Conservation (phyloP, 257 asterid species). For the Nyctanthes arbortristis region DNA sequence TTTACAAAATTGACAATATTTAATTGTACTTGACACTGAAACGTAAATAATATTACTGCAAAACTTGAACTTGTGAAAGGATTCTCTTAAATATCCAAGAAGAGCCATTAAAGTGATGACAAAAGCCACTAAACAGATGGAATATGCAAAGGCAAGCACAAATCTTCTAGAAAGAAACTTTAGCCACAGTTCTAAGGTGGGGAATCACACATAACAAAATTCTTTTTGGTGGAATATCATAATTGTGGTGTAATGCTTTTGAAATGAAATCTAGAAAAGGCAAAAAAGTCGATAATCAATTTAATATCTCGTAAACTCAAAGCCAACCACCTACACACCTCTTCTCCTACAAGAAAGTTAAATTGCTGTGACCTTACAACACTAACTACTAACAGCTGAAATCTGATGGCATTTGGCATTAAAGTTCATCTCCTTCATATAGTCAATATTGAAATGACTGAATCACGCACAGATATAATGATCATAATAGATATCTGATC, state of each 20-base stretch:
- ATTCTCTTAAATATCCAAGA: neutral
- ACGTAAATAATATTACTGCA: neutral
- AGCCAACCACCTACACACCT: neutral
- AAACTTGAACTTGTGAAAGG: neutral
- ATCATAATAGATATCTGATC: neutral
- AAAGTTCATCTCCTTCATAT: neutral
- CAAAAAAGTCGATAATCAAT: neutral
- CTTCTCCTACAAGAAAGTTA: neutral
- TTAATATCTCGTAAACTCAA: neutral
- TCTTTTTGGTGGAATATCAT: neutral
- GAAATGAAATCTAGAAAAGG: neutral
- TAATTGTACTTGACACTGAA: neutral
- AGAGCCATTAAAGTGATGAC: neutral
- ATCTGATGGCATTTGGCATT: neutral
- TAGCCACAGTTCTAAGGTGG: neutral
- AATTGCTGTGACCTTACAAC: neutral
- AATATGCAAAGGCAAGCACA: neutral
- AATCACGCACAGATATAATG: neutral
- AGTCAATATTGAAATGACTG: neutral
- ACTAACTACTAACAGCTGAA: neutral
- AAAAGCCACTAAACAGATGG: no score
- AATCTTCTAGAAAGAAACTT: neutral
- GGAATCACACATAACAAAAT: neutral
- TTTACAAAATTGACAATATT: neutral
- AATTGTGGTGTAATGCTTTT: neutral